phyloP scores from a whole-genome alignment of 2,329 filamentous ascomycete genomes.

The Paraphoma chrysanthemicola region DNA sequence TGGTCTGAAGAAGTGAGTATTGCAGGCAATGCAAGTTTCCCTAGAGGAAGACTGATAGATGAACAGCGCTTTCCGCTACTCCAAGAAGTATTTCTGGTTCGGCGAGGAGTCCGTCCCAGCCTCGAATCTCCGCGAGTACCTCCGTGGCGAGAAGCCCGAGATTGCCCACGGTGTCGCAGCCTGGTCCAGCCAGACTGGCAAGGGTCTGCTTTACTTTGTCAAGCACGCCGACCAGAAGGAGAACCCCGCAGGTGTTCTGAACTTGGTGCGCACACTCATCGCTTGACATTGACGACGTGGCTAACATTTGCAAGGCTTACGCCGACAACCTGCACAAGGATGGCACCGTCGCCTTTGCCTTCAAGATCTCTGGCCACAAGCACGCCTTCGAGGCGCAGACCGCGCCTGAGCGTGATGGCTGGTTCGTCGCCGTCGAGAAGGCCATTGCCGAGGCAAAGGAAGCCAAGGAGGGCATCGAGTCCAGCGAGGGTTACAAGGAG shows the following conservation, averaged over 20 bases:
- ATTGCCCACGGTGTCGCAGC: constrained; percentile 80
- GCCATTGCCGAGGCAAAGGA: constrained; percentile 75
- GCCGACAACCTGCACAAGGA: constrained; percentile 76
- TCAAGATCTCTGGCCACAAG: constrained; percentile 87
- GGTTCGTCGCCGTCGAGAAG: constrained; percentile 76
- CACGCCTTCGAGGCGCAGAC: constrained; percentile 83
- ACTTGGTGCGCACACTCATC: constrained; percentile 67
- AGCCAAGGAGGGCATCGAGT: constrained; percentile 73
- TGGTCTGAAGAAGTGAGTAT: constrained; percentile 84
- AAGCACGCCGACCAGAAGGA: constrained; percentile 85
- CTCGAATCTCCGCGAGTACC: constrained; percentile 77
- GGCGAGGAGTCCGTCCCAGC: constrained; percentile 72
- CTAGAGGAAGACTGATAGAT: background rate
- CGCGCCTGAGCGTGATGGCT: constrained; percentile 86
- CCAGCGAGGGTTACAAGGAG: constrained; percentile 87
- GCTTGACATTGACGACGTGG: background rate
- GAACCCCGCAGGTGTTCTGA: constrained; percentile 80
- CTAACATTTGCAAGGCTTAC: constrained; percentile 62
- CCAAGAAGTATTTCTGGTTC: constrained; percentile 85
- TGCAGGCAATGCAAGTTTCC: background rate
- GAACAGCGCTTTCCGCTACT: constrained; percentile 81
- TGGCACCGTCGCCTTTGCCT: constrained; percentile 80
- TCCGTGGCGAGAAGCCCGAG: constrained; percentile 86
- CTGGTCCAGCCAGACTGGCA: constrained; percentile 92
- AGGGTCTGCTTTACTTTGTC: constrained; percentile 91